phyloP scores from a whole-genome alignment of 805 yeast species.

The Kazachstania bromeliacearum region DNA sequence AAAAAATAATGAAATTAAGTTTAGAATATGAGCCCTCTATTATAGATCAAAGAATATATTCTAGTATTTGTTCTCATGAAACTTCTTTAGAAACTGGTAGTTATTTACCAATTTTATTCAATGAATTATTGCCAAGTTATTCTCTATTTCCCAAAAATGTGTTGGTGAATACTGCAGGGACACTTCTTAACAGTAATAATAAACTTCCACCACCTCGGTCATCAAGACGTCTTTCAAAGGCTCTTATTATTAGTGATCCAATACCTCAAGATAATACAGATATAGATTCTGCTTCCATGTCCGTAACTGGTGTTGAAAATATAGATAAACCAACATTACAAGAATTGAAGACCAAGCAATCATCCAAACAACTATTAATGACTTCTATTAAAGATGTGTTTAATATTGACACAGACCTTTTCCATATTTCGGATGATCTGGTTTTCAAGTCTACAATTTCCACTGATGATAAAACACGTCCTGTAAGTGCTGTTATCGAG shows the following conservation, averaged over 20 bases:
- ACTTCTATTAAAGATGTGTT: constrained; percentile 53
- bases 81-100: constrained; percentile 54
- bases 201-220: constrained; percentile 17
- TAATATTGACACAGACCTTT: constrained; percentile 49
- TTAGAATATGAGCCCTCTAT: constrained; percentile 52
- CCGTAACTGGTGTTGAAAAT: constrained; percentile 39
- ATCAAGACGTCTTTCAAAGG: constrained; percentile 14
- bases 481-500: constrained; percentile 40
- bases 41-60: constrained; percentile 18
- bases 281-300: constrained; percentile 6
- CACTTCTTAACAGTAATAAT: constrained; percentile 6
- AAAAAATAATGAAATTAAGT: constrained; percentile 55
- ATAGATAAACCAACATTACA: constrained; percentile 32
- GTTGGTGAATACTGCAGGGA: constrained; percentile 47
- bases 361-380: constrained; percentile 41
- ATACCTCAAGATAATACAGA: neutral
- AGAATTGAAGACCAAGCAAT: constrained; percentile 18
- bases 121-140: constrained; percentile 46
- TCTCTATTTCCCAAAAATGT: constrained; percentile 45
- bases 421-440: constrained; percentile 45
- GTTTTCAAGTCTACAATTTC: constrained; percentile 47
- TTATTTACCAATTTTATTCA: constrained; percentile 55
- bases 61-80: constrained; percentile 37
- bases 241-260: constrained; percentile 10
- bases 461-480: constrained; percentile 31